phyloP scores from a whole-genome alignment of 2,329 filamentous ascomycete genomes.

The Coccinonectria pachysandricola region DNA sequence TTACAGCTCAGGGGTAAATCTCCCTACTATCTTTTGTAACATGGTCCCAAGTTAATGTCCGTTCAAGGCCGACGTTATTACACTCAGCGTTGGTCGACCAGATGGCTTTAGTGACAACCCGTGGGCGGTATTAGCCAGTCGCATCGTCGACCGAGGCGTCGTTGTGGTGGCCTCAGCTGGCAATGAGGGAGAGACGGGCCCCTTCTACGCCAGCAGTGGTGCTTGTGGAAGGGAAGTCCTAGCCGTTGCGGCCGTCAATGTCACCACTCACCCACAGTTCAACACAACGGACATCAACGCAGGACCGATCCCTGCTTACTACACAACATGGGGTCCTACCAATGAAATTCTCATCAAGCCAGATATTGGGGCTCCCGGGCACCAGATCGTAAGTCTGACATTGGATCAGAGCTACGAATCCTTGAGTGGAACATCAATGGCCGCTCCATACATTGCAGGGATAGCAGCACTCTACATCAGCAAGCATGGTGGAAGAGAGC shows the following conservation, averaged over 20 bases:
- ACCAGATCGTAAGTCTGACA: conserved; percentile 39
- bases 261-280: conserved; percentile 32
- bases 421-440: conserved; percentile 46
- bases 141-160: conserved; percentile 34
- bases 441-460: conserved; percentile 42
- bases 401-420: conserved; percentile 32
- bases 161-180: conserved; percentile 41
- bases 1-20: conserved; percentile 23
- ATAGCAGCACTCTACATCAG: conserved; percentile 37
- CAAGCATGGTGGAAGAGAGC: conserved; percentile 29
- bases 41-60: too few relatives aligned
- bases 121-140: conserved; percentile 31
- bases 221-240: conserved; percentile 24
- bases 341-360: conserved; percentile 42
- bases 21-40: too few relatives aligned
- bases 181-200: conserved; percentile 37
- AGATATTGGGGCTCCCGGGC: conserved; percentile 39
- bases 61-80: conserved; percentile 37
- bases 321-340: conserved; percentile 41
- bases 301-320: conserved; percentile 30
- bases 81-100: conserved; percentile 28
- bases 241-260: conserved; percentile 28
- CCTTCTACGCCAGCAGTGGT: conserved; percentile 32
- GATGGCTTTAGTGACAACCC: conserved; percentile 31
- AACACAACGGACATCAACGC: conserved; percentile 16